Conservation (phyloP, 139 green algal genomes). For the Coccomyxa sp. region DNA sequence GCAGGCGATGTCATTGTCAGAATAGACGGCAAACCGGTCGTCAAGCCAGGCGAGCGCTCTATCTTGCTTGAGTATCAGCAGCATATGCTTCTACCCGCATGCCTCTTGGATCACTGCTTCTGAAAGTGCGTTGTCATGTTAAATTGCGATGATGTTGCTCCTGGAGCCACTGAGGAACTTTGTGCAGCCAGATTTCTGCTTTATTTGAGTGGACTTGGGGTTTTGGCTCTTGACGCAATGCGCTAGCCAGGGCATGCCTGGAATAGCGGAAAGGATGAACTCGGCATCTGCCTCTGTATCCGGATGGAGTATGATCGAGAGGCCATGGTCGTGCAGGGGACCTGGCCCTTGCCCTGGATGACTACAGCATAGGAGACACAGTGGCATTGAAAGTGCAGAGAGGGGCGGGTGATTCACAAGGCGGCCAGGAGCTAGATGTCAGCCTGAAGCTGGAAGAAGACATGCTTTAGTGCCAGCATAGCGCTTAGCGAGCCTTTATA, state of each 20-base stretch:
- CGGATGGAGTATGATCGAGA: too few relatives aligned
- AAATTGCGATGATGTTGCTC: neutral
- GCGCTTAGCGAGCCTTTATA: too few relatives aligned
- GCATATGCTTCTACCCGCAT: neutral
- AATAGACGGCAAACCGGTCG: conserved; percentile 17
- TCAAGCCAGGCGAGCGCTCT: neutral
- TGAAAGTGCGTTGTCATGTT: neutral
- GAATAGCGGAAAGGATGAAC: neutral
- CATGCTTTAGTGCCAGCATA: too few relatives aligned
- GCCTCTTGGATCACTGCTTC: neutral
- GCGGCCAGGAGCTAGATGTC: too few relatives aligned
- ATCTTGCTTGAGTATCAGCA: neutral
- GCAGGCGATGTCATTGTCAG: conserved; percentile 18
- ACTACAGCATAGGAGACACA: conserved; percentile 23
- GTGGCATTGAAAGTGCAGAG: conserved; percentile 23
- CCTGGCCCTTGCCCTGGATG: conserved; percentile 29
- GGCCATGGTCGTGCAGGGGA: conserved; percentile 12
- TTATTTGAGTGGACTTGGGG: neutral
- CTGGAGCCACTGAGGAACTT: neutral
- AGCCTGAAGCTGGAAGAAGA: too few relatives aligned
- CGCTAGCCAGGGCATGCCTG: neutral
- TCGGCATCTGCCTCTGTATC: neutral
- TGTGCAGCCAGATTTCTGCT: neutral
- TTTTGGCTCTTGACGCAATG: neutral
- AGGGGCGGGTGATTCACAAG: conserved; percentile 7